These are phyloP conservation scores for Wickerhamomyces queroliae DNA, from an alignment of 805 yeast genomes.

Conservation along the genomic window DNA sequence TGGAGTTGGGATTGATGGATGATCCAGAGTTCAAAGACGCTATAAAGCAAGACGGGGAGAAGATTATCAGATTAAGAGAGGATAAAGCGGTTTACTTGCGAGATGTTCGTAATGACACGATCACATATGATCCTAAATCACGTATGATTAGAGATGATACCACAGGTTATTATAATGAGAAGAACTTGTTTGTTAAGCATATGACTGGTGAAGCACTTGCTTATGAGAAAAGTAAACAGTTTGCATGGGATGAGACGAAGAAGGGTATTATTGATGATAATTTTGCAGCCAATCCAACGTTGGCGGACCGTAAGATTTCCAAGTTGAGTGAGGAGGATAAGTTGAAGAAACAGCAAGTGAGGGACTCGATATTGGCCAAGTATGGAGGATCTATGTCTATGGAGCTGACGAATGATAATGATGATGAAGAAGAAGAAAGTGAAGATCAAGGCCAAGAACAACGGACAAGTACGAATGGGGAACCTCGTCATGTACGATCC, in stretches of 20 bases:
- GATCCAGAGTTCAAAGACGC: slow-evolving; percentile 2
- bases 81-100: slow-evolving; percentile 71
- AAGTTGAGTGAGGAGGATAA: slow-evolving; percentile 26
- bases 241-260: slow-evolving; percentile 41
- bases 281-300: slow-evolving; percentile 42
- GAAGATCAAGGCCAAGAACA: slow-evolving; percentile 8
- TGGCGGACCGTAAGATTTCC: slow-evolving; percentile 31
- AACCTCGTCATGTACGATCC: slow-evolving; percentile 10
- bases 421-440: slow-evolving; percentile 5
- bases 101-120: slow-evolving; percentile 37
- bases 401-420: slow-evolving; percentile 5
- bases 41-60: slow-evolving; percentile 33
- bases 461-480: background rate
- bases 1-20: slow-evolving; percentile 31
- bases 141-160: slow-evolving; percentile 30
- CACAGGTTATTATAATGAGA: slow-evolving; percentile 29
- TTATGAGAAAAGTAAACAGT: slow-evolving; percentile 39
- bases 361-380: slow-evolving; percentile 27
- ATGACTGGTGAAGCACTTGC: slow-evolving; percentile 53
- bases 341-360: slow-evolving; percentile 23
- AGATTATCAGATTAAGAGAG: slow-evolving; percentile 56
- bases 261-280: slow-evolving; percentile 22
- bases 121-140: slow-evolving; percentile 51
- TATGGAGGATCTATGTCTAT: slow-evolving; percentile 28
- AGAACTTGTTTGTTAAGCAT: slow-evolving; percentile 45